Percentiles rank a stretch among this genome's conserved stretches.
These are phyloP conservation scores for Arthrobotrys megalospora DNA, from an alignment of 2,329 filamentous ascomycete species.

Conservation along the genomic window DNA sequence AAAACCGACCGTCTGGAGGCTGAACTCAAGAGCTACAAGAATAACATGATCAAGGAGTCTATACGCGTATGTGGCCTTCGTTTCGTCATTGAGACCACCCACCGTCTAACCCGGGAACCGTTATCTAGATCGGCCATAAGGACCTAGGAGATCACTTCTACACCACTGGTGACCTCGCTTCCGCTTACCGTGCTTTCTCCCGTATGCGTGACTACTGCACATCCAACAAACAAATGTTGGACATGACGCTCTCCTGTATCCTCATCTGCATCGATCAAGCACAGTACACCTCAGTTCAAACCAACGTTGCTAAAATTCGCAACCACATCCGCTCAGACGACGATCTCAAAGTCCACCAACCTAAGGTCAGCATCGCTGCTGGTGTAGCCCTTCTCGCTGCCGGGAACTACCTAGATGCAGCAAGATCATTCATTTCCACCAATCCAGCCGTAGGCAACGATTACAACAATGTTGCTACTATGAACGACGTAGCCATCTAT, in stretches of 20 bases:
- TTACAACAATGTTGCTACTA: slow-evolving; percentile 80
- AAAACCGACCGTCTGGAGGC: slow-evolving; percentile 84
- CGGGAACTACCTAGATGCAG: slow-evolving; percentile 77
- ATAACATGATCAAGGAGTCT: slow-evolving; percentile 97
- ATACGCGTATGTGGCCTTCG: slow-evolving; percentile 76
- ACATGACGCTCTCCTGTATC: slow-evolving; percentile 84
- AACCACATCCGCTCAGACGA: slow-evolving; percentile 69
- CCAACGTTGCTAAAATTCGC: slow-evolving; percentile 78
- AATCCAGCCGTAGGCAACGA: slow-evolving; percentile 71
- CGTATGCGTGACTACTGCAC: slow-evolving; percentile 94
- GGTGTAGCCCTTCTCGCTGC: slow-evolving; percentile 75
- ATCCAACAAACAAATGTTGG: slow-evolving; percentile 84
- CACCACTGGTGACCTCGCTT: slow-evolving; percentile 79
- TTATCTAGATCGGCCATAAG: slow-evolving; percentile 87
- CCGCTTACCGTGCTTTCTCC: slow-evolving; percentile 82
- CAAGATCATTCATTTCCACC: slow-evolving; percentile 79
- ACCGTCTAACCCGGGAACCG: slow-evolving; percentile 2
- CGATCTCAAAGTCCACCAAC: slow-evolving; percentile 70
- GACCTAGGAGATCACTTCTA: slow-evolving; percentile 90
- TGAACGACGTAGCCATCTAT: slow-evolving; percentile 92
- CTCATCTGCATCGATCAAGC: slow-evolving; percentile 81
- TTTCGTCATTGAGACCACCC: background rate
- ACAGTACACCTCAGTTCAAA: slow-evolving; percentile 80
- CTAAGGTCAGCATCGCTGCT: slow-evolving; percentile 73
- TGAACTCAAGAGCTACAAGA: slow-evolving; percentile 93